These are phyloP conservation scores for Lachancea lanzarotensis DNA, from an alignment of 805 yeast species.

Conservation along the genomic window DNA sequence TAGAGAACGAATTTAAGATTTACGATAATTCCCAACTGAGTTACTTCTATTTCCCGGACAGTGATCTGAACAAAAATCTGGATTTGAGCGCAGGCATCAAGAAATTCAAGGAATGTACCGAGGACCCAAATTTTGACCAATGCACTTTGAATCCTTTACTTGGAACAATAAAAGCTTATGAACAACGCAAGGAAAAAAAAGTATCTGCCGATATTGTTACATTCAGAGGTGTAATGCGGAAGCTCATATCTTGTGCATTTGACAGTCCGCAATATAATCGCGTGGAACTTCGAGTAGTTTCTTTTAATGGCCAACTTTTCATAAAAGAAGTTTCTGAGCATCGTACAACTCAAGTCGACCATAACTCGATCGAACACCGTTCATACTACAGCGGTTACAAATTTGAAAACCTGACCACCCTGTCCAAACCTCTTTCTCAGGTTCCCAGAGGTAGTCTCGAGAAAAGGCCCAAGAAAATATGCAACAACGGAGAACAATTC, in stretches of 20 bases:
- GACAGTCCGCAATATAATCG: constrained; percentile 47
- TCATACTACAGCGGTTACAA: constrained; percentile 64
- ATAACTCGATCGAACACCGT: constrained; percentile 25
- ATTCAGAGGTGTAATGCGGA: constrained; percentile 72
- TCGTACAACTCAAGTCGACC: constrained; percentile 38
- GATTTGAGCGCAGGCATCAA: constrained; percentile 63
- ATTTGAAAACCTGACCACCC: constrained; percentile 73
- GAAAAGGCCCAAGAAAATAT: constrained; percentile 49
- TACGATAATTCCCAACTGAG: constrained; percentile 49
- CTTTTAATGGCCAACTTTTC: constrained; percentile 70
- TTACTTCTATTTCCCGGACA: constrained; percentile 80
- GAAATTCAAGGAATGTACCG: constrained; percentile 47
- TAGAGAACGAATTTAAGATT: constrained; percentile 43
- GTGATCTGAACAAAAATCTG: constrained; percentile 50
- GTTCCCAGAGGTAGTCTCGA: constrained; percentile 64
- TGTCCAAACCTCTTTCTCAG: constrained; percentile 69
- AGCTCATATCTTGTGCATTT: constrained; percentile 52
- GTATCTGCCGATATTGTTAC: constrained; percentile 62
- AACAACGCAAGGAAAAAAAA: constrained; percentile 39
- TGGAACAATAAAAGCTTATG: constrained; percentile 48
- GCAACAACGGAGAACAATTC: constrained; percentile 71
- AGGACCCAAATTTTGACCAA: constrained; percentile 42
- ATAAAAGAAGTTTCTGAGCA: constrained; percentile 40
- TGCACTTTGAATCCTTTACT: constrained; percentile 47
- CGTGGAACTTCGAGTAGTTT: constrained; percentile 54